A percentile compares a stretch with the other conserved stretches of the same genome.
These are phyloP conservation scores for Bertia moriformis DNA, from an alignment of 2,329 filamentous ascomycete species.

Conservation along the genomic window DNA sequence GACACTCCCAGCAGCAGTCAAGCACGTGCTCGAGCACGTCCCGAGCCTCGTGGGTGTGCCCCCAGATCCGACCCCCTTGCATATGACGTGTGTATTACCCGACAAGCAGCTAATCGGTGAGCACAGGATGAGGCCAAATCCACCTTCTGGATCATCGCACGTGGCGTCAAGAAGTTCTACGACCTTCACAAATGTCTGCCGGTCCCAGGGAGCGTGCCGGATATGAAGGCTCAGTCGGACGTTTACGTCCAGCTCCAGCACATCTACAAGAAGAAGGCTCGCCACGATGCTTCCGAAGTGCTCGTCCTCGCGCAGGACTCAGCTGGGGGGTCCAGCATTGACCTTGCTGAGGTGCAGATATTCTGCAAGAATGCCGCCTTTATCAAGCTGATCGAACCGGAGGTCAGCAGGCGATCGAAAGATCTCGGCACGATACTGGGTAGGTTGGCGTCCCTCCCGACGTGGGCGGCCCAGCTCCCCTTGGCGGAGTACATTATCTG, in stretches of 20 bases:
- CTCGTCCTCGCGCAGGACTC: conserved; percentile 42
- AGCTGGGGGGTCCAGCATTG: conserved; percentile 35
- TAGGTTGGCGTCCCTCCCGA: too few species aligned
- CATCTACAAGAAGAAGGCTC: conserved; percentile 81
- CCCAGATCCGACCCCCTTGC: conserved; percentile 36
- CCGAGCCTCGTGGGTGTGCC: conserved; percentile 21
- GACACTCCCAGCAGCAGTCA: conserved; percentile 52
- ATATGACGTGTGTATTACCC: conserved; percentile 8
- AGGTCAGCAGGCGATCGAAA: conserved; percentile 53
- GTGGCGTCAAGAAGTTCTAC: conserved; percentile 67
- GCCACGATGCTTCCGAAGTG: conserved; percentile 64
- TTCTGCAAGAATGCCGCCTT: conserved; percentile 95
- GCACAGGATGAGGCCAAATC: conserved; percentile 35
- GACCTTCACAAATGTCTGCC: conserved; percentile 60
- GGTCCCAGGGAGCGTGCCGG: conserved; percentile 76
- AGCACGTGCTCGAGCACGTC: conserved; percentile 62
- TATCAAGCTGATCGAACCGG: too few species aligned
- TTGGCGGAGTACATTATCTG: too few species aligned
- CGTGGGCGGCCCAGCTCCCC: too few species aligned
- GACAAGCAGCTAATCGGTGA: conserved; percentile 6
- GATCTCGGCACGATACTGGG: conserved; percentile 29
- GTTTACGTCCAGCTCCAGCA: conserved; percentile 85
- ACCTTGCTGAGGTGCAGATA: conserved; percentile 63
- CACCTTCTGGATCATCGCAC: conserved; percentile 79
- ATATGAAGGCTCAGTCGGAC: conserved; percentile 91